Percentiles rank a stretch among this genome's conserved stretches.
These are phyloP conservation scores for Carallia brachiata DNA, from an alignment of 345 rosid species.

Conservation along the genomic window DNA sequence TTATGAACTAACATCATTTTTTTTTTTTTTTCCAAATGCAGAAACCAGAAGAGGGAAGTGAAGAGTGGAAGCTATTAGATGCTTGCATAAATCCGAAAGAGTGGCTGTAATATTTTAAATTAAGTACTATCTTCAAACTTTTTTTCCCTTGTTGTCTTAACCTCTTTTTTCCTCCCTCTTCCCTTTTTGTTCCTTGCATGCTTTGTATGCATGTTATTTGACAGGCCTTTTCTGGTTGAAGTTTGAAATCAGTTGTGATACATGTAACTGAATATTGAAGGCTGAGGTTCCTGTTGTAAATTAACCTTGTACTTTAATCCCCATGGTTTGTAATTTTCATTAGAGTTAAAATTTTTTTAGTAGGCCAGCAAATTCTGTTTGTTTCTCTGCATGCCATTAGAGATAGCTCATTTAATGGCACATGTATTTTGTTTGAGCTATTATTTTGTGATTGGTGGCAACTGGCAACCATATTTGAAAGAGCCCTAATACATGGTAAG, in stretches of 20 bases:
- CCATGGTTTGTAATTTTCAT: not conserved
- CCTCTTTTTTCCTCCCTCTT: not conserved
- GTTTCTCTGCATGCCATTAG: too few relatives aligned
- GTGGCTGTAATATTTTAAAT: constrained; percentile 48
- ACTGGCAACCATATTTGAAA: too few relatives aligned
- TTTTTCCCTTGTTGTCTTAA: not conserved
- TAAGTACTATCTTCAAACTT: not conserved
- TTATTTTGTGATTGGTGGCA: too few relatives aligned
- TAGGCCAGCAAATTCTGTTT: too few relatives aligned
- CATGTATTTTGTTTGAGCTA: too few relatives aligned
- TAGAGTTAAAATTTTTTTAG: not conserved
- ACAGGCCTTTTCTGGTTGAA: not conserved
- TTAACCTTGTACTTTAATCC: not conserved
- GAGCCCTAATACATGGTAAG: too few relatives aligned
- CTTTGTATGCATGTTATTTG: not conserved
- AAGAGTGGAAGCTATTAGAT: constrained; percentile 95
- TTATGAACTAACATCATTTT: constrained; percentile 11
- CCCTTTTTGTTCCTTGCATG: not conserved
- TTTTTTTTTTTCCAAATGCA: constrained; percentile 29
- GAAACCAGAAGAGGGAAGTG: constrained; percentile 95
- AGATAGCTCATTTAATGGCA: too few relatives aligned
- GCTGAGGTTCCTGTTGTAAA: not conserved
- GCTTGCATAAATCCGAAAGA: constrained; percentile 97
- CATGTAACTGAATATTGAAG: not conserved
- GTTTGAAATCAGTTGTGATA: not conserved